Conservation (phyloP, 2,329 filamentous ascomycete genomes). For the Monosporascus sp. region DNA sequence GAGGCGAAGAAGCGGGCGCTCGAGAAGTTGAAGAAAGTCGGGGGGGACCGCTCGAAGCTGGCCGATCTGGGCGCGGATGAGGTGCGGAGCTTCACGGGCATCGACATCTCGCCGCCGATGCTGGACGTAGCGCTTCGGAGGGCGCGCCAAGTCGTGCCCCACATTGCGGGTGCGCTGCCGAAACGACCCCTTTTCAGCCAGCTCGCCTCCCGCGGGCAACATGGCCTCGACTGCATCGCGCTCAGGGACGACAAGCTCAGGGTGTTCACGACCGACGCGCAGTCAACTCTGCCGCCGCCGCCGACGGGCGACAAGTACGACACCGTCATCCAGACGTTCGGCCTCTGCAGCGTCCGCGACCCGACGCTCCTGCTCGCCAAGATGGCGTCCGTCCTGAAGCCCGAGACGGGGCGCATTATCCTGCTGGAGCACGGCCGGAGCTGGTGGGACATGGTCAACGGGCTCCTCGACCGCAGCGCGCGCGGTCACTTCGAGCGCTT, state of each 20-base stretch:
- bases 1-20: constrained; percentile 15
- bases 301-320: constrained; percentile 47
- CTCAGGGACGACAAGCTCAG: constrained; percentile 39
- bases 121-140: constrained; percentile 51
- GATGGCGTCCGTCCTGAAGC: constrained; percentile 47
- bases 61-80: constrained; percentile 1
- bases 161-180: constrained; percentile 34
- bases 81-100: constrained; percentile 53
- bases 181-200: constrained; percentile 22
- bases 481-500: constrained; percentile 52
- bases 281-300: constrained; percentile 35
- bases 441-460: constrained; percentile 49
- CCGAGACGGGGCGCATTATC: constrained; percentile 53
- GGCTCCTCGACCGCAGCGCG: constrained; percentile 50
- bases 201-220: constrained; percentile 13
- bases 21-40: constrained; percentile 9
- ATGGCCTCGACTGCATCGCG: constrained; percentile 14
- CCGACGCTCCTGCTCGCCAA: constrained; percentile 48
- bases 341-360: constrained; percentile 56
- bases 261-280: constrained; percentile 45
- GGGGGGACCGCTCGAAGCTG: constrained; percentile 1
- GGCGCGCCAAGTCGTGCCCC: constrained; percentile 38
- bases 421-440: constrained; percentile 60
- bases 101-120: constrained; percentile 58
- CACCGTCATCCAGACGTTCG: constrained; percentile 60